These are phyloP conservation scores for Eremothecium cymbalariae DNA, from an alignment of 1,139 yeast species.

Conservation along the genomic window DNA sequence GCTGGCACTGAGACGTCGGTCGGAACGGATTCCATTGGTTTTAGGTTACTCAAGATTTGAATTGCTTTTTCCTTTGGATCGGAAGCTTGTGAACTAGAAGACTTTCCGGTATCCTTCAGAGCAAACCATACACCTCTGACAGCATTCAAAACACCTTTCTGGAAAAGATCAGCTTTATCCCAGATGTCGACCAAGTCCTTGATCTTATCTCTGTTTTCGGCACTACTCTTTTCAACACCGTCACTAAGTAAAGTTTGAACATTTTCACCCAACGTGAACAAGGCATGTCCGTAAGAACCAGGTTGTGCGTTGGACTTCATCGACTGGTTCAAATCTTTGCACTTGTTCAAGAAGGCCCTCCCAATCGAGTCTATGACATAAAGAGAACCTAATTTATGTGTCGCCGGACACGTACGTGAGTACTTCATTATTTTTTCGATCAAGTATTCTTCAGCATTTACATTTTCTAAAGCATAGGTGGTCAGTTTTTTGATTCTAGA, in stretches of 20 bases:
- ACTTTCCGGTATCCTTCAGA: constrained; percentile 26
- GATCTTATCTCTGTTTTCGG: constrained; percentile 57
- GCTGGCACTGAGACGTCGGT: constrained; percentile 18
- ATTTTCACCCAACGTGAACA: constrained; percentile 49
- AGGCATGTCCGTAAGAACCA: constrained; percentile 72
- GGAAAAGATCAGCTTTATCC: constrained; percentile 80
- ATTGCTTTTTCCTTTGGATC: constrained; percentile 42
- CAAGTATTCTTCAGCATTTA: constrained; percentile 34
- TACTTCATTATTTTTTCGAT: constrained; percentile 36
- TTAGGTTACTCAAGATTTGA: constrained; percentile 22
- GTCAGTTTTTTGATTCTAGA: constrained; percentile 84
- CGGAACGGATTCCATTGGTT: constrained; percentile 18
- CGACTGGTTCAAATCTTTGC: constrained; percentile 45
- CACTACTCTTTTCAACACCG: constrained; percentile 47
- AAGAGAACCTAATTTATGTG: constrained; percentile 83
- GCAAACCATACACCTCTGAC: constrained; percentile 56
- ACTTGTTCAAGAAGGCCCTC: constrained; percentile 75
- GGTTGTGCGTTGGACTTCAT: constrained; percentile 44
- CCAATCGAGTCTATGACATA: constrained; percentile 90
- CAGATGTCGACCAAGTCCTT: constrained; percentile 83
- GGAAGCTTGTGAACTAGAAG: constrained; percentile 27
- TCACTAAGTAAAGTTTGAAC: constrained; percentile 53
- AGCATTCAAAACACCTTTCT: constrained; percentile 43
- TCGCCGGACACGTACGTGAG: constrained; percentile 64
- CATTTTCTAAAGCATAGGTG: constrained; percentile 66